Conservation (phyloP, 495 filamentous ascomycete genomes). For the Penicillium robsamsonii region DNA sequence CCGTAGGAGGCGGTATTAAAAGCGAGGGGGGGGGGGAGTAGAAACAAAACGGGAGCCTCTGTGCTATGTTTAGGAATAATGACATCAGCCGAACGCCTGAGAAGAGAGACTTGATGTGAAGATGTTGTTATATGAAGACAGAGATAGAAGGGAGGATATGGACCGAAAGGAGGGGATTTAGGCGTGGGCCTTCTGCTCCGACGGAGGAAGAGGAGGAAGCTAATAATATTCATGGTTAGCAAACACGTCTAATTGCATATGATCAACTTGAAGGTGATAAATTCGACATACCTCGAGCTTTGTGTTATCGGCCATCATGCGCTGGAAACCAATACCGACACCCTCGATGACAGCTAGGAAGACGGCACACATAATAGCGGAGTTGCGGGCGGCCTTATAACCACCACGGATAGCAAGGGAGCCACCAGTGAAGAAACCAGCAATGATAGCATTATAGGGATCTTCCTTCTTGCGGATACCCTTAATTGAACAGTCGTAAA, state of each 20-base stretch:
- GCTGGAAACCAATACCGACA: constrained; percentile 94
- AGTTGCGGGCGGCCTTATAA: constrained; percentile 82
- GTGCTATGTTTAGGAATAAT: constrained; percentile 40
- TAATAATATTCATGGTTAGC: not conserved
- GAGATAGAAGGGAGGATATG: constrained; percentile 16
- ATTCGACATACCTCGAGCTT: constrained; percentile 64
- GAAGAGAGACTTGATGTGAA: constrained; percentile 45
- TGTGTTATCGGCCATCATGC: constrained; percentile 92
- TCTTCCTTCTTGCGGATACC: constrained; percentile 95
- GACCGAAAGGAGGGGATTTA: constrained; percentile 25
- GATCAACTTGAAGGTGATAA: constrained; percentile 1
- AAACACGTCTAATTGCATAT: not conserved
- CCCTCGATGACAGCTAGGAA: constrained; percentile 95
- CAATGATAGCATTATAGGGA: constrained; percentile 92
- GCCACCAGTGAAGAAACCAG: constrained; percentile 96
- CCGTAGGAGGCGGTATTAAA: constrained; percentile 9
- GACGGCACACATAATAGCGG: constrained; percentile 91
- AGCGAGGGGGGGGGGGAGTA: constrained; percentile 28
- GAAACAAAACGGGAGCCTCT: constrained; percentile 29
- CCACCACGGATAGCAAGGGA: constrained; percentile 88
- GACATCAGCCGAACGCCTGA: constrained; percentile 46
- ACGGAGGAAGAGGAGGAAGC: constrained; percentile 45
- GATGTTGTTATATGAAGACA: constrained; percentile 33
- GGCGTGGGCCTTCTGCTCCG: constrained; percentile 43
- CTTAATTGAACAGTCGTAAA: constrained; percentile 97